Conservation (phyloP, 257 asterid genomes). For the Nicotiana benthamiana region DNA sequence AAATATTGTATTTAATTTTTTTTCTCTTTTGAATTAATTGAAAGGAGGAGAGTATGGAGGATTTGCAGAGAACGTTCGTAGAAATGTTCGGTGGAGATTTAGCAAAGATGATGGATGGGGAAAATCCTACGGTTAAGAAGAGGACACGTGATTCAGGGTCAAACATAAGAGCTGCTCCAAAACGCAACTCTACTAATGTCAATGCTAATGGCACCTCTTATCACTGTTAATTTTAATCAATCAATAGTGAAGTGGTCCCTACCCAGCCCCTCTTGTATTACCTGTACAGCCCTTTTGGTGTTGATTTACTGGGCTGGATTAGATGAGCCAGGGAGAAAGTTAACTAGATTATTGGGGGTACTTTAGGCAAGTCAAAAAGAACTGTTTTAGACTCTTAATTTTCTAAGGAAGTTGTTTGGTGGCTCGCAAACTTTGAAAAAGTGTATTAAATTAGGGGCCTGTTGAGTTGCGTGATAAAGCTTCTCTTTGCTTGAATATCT, state of each 20-base stretch:
- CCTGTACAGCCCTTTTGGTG: background rate
- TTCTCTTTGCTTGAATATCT: background rate
- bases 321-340: background rate
- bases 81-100: constrained; percentile 85
- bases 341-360: background rate
- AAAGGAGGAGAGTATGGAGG: constrained; percentile 86
- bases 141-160: constrained; percentile 37
- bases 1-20: too few species aligned
- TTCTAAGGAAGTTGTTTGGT: too few species aligned
- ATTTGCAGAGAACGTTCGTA: constrained; percentile 69
- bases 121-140: constrained; percentile 40
- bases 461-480: background rate
- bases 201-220: constrained; percentile 9
- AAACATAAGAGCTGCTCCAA: constrained; percentile 26
- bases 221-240: background rate
- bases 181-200: constrained; percentile 12
- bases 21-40: background rate
- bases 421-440: background rate
- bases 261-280: background rate
- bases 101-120: constrained; percentile 34
- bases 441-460: background rate
- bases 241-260: background rate
- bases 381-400: too few species aligned
- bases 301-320: background rate
- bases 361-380: background rate